phyloP scores from a whole-genome alignment of 1,139 yeast species.

The Geotrichum europaeum region DNA sequence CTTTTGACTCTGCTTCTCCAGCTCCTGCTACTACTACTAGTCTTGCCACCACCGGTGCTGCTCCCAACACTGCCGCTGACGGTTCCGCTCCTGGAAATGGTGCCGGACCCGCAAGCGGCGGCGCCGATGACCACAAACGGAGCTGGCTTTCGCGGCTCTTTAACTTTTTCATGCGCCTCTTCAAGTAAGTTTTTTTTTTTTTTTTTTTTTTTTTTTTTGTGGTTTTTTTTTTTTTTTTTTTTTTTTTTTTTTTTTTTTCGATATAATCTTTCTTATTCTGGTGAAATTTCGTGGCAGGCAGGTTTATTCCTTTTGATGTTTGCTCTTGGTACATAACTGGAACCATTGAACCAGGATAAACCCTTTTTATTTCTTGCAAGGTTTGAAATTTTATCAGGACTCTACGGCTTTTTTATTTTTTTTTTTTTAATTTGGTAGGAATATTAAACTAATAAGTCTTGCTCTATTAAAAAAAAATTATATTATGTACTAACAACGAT shows the following conservation, averaged over 20 bases:
- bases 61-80: neutral
- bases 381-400: too few relatives aligned
- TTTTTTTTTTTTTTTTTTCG: too few relatives aligned
- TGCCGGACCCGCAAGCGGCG: neutral
- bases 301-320: too few relatives aligned
- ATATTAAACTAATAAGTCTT: too few relatives aligned
- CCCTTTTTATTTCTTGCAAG: too few relatives aligned
- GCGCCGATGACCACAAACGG: neutral
- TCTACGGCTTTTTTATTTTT: too few relatives aligned
- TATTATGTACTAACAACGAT: neutral
- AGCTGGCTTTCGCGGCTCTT: neutral
- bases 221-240: too few relatives aligned
- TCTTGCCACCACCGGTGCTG: neutral
- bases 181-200: neutral
- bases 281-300: too few relatives aligned
- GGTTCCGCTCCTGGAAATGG: neutral
- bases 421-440: too few relatives aligned
- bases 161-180: neutral
- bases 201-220: neutral
- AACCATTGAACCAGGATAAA: too few relatives aligned
- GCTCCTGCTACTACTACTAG: neutral
- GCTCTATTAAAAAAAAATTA: too few relatives aligned
- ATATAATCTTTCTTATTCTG: neutral
- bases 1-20: neutral
- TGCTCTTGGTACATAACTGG: too few relatives aligned